Base-by-base conservation (phyloP, 1,139 yeast species). In the Sugiyamaella pinicola region DNA sequence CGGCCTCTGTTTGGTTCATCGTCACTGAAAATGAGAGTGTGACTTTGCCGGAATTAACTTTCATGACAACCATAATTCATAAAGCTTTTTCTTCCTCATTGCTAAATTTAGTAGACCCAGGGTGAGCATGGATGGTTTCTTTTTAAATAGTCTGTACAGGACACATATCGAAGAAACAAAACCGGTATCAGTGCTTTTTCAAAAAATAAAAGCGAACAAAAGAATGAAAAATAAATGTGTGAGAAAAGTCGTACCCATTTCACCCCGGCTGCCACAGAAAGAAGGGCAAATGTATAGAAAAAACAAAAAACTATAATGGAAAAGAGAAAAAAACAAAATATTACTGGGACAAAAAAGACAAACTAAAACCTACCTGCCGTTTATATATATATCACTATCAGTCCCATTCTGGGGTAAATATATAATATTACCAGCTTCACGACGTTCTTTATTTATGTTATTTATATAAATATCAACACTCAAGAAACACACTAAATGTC, bases 401-500 rank as follows among this genome's bases (percentile, higher is more conserved):
- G 18, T 34, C 26, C 41, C 22, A 42, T 46, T 26, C 31, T 26
- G 39, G 47, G 40, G 50, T 38, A 43, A 24, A 26, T 26, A 26
- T 26, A 26, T 26, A 26, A 26, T 26, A 26, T 26, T n/a, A 26
- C 9, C 12, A 26, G 31, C 9, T 26, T 26, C 9, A n/a, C n/a
- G 9, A 4, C 31, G 9, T 26, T 26, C 31, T 26, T 26, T 26
- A 26, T 26, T 26, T 7, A 10, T 26, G n/a, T n/a, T n/a, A n/a
- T n/a, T n/a, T n/a, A 43, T 26, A 26, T 26, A 26, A 42, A 35
- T 34, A 46, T 13, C 26, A 26, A 21, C 37, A 42, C 34, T 24
- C 47, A 39, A 38, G 10, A 26, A 12, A 10, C 37, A 40, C 50
- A 42, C 43, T 49, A 46, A 35, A 54, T 58, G 55, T 52, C 61